A percentile compares a stretch with the other conserved stretches of the same genome.
Evolutionary conservation across 179 eudicot species (phyloP).

Genomic region (Heliamphora pulchella): DNA sequence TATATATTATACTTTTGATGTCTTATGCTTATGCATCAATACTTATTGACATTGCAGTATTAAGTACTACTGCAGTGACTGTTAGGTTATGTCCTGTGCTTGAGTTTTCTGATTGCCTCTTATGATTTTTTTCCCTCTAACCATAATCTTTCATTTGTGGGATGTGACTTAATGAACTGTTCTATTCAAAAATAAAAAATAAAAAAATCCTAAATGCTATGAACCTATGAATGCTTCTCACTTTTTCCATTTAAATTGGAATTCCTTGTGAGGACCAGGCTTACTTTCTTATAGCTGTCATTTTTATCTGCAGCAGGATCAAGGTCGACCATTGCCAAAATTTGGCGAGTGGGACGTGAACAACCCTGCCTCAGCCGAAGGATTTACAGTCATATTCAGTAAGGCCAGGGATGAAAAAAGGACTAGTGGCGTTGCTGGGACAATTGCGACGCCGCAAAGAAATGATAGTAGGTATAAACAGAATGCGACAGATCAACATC

Average conservation of each 20-base stretch:
- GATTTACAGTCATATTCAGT: conserved; percentile 62
- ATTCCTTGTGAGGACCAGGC: neutral
- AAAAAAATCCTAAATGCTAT: too few relatives aligned
- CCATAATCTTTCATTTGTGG: too few relatives aligned
- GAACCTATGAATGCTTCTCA: conserved; percentile 1
- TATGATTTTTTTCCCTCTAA: too few relatives aligned
- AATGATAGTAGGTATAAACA: conserved; percentile 8
- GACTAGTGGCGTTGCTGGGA: conserved; percentile 20
- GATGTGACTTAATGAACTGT: too few relatives aligned
- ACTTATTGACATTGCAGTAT: too few relatives aligned
- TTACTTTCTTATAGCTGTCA: neutral
- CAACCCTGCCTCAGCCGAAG: conserved; percentile 71
- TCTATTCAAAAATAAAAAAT: too few relatives aligned
- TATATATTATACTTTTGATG: too few relatives aligned
- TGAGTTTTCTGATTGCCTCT: too few relatives aligned
- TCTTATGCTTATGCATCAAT: too few relatives aligned
- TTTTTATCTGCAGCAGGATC: conserved; percentile 29
- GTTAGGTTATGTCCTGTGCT: too few relatives aligned
- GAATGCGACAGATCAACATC: neutral
- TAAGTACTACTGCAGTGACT: too few relatives aligned
- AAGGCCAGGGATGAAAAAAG: conserved; percentile 71
- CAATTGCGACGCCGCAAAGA: neutral
- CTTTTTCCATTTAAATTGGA: neutral
- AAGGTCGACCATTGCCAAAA: conserved; percentile 67
- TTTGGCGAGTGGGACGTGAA: conserved; percentile 80